These are phyloP conservation scores for Obba rivulosa DNA, from an alignment of 768 basidiomycete species.

Conservation along the genomic window DNA sequence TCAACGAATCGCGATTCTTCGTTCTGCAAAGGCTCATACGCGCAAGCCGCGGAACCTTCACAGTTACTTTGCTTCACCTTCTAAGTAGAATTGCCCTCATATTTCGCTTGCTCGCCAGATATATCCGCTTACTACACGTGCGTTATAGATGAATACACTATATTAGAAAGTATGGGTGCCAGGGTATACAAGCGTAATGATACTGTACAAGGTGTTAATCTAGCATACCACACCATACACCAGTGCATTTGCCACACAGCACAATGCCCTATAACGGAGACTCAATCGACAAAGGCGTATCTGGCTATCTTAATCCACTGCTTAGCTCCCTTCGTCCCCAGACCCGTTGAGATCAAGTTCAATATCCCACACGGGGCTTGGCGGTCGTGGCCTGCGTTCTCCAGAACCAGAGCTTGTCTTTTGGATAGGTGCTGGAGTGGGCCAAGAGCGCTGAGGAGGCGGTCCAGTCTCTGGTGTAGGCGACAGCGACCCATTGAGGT, in stretches of 20 bases:
- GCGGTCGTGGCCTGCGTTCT: conserved; percentile 14
- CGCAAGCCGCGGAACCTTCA: conserved; percentile 12
- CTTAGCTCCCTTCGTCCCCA: conserved; percentile 1
- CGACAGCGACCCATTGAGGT: conserved; percentile 31
- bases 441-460: background rate
- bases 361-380: conserved; percentile 33
- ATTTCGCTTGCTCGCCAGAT: too few species aligned
- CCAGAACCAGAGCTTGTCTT: background rate
- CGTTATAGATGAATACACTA: too few species aligned
- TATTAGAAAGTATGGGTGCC: too few species aligned
- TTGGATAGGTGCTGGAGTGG: background rate
- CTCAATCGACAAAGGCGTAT: too few species aligned
- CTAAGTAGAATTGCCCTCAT: background rate
- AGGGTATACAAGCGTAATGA: too few species aligned
- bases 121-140: too few species aligned
- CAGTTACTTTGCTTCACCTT: conserved; percentile 4
- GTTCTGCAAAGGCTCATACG: conserved; percentile 7
- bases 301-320: too few species aligned
- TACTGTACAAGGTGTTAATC: too few species aligned
- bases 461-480: conserved; percentile 11
- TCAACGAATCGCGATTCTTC: conserved; percentile 39
- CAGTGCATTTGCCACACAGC: too few species aligned
- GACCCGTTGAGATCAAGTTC: conserved; percentile 38
- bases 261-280: too few species aligned
- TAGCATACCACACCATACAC: too few species aligned